Conservation (phyloP, 352 stramenopile species). For the Aphanomyces stellatus region DNA sequence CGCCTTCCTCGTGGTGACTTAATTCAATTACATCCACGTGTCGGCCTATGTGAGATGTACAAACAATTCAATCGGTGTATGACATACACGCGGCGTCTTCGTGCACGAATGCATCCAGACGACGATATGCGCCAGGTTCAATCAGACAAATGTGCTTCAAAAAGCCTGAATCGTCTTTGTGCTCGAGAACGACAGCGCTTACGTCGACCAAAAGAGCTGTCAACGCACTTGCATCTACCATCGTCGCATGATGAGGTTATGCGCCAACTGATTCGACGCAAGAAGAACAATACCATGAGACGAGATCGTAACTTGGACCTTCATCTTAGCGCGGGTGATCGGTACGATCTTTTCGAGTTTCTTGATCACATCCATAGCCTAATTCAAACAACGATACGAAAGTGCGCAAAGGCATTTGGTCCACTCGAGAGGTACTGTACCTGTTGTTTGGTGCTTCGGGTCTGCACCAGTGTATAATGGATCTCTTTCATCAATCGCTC, state of each 20-base stretch:
- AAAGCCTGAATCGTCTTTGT: slow-evolving; percentile 53
- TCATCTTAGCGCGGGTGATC: slow-evolving; percentile 96
- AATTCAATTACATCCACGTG: slow-evolving; percentile 89
- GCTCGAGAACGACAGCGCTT: slow-evolving; percentile 54
- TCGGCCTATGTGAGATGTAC: too few relatives aligned
- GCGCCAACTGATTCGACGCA: background rate
- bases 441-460: slow-evolving; percentile 92
- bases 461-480: slow-evolving; percentile 92
- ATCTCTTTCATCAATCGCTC: slow-evolving; percentile 94
- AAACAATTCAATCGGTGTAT: too few relatives aligned
- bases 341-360: slow-evolving; percentile 88
- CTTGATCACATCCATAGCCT: slow-evolving; percentile 95
- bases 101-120: slow-evolving; percentile 58
- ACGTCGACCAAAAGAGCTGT: slow-evolving; percentile 48
- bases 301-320: slow-evolving; percentile 75
- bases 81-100: slow-evolving; percentile 35
- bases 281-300: slow-evolving; percentile 14
- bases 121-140: slow-evolving; percentile 56
- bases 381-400: background rate
- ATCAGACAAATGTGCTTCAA: slow-evolving; percentile 35
- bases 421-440: slow-evolving; percentile 22
- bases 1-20: slow-evolving; percentile 86
- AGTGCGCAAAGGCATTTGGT: too few relatives aligned
- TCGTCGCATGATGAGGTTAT: background rate
- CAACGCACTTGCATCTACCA: slow-evolving; percentile 33